Evolutionary conservation across 106 monocot species (phyloP).

Genomic region (Triglochin maritima): DNA sequence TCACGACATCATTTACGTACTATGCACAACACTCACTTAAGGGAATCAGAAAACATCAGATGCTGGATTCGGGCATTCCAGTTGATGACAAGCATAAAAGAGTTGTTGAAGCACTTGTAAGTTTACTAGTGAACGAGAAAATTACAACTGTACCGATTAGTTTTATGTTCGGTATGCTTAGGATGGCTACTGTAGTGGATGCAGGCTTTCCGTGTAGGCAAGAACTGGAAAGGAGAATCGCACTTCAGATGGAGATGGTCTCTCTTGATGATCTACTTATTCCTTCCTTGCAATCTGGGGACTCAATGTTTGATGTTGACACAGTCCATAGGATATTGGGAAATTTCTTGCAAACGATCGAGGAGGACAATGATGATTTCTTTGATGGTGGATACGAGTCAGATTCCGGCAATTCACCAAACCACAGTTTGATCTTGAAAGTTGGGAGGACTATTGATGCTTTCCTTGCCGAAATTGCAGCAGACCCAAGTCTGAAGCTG

Average conservation of each 20-base stretch:
- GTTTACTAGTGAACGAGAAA: slow-evolving; percentile 57
- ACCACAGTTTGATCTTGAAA: slow-evolving; percentile 59
- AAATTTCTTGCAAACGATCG: slow-evolving; percentile 75
- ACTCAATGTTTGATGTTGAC: slow-evolving; percentile 75
- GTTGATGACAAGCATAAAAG: slow-evolving; percentile 48
- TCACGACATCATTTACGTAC: slow-evolving; percentile 50
- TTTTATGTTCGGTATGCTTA: slow-evolving; percentile 85
- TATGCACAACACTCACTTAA: slow-evolving; percentile 74
- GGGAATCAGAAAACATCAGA: slow-evolving; percentile 29
- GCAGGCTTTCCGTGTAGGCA: slow-evolving; percentile 35
- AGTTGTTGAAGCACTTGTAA: slow-evolving; percentile 54
- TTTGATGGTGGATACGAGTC: slow-evolving; percentile 63
- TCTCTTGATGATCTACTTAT: slow-evolving; percentile 90
- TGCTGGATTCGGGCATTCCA: slow-evolving; percentile 30
- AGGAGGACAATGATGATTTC: slow-evolving; percentile 54
- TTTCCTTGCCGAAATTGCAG: slow-evolving; percentile 87
- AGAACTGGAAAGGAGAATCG: slow-evolving; percentile 81
- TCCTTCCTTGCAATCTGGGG: slow-evolving; percentile 47
- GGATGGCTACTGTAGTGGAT: slow-evolving; percentile 70
- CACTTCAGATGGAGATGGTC: slow-evolving; percentile 64
- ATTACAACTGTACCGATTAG: slow-evolving; percentile 43
- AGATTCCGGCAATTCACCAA: slow-evolving; percentile 40
- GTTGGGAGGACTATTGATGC: slow-evolving; percentile 86
- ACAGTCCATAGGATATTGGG: slow-evolving; percentile 59
- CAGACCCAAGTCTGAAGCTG: slow-evolving; percentile 73